Base-by-base conservation (phyloP, 768 basidiomycete species). In the Mycena olivaceomarginata region DNA sequence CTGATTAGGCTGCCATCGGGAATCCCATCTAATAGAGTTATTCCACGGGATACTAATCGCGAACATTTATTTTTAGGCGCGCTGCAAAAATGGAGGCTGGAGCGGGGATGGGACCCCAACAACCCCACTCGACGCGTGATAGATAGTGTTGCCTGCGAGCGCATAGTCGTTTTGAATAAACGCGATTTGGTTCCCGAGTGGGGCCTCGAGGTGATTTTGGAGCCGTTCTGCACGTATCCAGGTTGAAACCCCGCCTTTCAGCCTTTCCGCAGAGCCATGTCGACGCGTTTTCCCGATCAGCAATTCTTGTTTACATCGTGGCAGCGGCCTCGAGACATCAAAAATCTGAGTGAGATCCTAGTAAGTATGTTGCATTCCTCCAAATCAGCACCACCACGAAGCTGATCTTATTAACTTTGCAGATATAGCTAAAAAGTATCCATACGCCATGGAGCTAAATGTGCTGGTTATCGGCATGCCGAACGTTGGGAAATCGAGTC, bases 381-480 rank as follows among this genome's bases (percentile, higher is more conserved):
- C 10, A 59, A 57, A 12, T 16, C 46, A 6, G 22, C 53, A 40
- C 39, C 5, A 12, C 40, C 41, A 53, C 46, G 15, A 25, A 48
- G 60, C 74, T 75, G 67, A 75, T 77, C 59, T 43, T 76, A 40
- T 22, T 51, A 16, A 71, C 66, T 65, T 16, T 51, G 13, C 75
- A 96, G 95, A 92, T 80, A 90, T 96, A 80, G 94, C 95, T 43
- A 92, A 92, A 81, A 88, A 89, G 56, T 90, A 93, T 82, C 92
- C 92, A 67, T 91, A 95, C 77, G 90, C 92, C 63, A 92, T 93
- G 80, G 95, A 95, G 83, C 86, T 96, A 79, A 97, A 97, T 81
- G 94, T 99, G 9, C 90, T 99, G 3, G 97, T 99, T 31, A 94
- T 98, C 74, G 98, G 98, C 31, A 99, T 99, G 98, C 98, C 98